These are phyloP conservation scores for Thraustochytrium sp. DNA, from an alignment of 352 stramenopile genomes.

Conservation along the genomic window DNA sequence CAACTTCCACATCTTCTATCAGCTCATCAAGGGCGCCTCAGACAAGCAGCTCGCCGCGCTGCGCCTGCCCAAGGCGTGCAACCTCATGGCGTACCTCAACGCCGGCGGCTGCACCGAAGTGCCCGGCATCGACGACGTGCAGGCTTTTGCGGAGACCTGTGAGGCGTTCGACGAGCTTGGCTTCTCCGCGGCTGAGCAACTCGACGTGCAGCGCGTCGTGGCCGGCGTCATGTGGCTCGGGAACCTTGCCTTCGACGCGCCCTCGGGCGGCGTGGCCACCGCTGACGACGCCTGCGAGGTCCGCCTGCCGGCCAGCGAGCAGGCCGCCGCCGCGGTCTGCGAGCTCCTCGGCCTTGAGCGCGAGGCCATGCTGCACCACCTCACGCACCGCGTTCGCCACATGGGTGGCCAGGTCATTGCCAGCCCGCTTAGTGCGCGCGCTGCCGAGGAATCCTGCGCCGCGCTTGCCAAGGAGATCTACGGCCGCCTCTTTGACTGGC, in stretches of 20 bases:
- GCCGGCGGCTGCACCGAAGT: constrained; percentile 60
- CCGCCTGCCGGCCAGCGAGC: neutral
- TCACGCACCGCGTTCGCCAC: constrained; percentile 21
- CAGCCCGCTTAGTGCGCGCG: constrained; percentile 51
- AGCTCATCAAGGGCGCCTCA: constrained; percentile 59
- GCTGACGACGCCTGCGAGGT: constrained; percentile 15
- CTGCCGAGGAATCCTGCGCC: constrained; percentile 68
- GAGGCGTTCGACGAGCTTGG: constrained; percentile 66
- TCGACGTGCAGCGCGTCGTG: constrained; percentile 80
- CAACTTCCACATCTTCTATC: constrained; percentile 87
- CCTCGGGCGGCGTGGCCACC: neutral
- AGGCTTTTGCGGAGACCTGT: constrained; percentile 66
- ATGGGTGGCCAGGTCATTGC: constrained; percentile 32
- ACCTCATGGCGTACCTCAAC: neutral
- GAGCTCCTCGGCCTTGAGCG: constrained; percentile 1
- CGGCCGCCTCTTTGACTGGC: constrained; percentile 86
- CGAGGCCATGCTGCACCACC: neutral
- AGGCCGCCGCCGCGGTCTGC: constrained; percentile 8
- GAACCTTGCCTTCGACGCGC: constrained; percentile 76
- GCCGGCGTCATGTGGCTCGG: constrained; percentile 84
- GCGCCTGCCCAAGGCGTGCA: constrained; percentile 1
- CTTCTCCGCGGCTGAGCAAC: constrained; percentile 74
- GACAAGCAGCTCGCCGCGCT: neutral
- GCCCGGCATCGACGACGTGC: constrained; percentile 73
- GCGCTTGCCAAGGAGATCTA: constrained; percentile 90